phyloP scores from a whole-genome alignment of 345 rosid genomes.

The Aquilaria sinensis region DNA sequence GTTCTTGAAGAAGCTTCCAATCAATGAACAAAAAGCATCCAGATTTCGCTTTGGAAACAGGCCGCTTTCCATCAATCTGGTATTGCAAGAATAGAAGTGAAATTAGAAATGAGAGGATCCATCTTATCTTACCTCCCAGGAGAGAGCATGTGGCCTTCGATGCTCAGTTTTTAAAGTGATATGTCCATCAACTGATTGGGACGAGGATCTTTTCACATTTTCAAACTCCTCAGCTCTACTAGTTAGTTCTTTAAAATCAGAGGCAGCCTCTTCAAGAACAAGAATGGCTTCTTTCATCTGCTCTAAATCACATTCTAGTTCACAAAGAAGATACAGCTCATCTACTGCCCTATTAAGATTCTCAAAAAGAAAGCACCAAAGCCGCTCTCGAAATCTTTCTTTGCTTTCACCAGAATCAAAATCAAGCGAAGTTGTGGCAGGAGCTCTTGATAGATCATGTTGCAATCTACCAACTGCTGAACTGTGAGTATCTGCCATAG shows the following conservation, averaged over 20 bases:
- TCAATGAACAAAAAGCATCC: background rate
- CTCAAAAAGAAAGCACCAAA: constrained; percentile 82
- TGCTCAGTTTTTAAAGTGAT: constrained; percentile 52
- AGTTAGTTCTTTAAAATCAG: constrained; percentile 58
- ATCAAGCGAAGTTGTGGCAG: constrained; percentile 28
- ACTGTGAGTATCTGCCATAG: constrained; percentile 11
- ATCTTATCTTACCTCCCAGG: constrained; percentile 63
- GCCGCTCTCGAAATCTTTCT: constrained; percentile 71
- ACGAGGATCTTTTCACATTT: constrained; percentile 40
- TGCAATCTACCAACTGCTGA: constrained; percentile 8
- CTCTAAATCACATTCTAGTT: constrained; percentile 63
- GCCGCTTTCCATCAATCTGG: constrained; percentile 4
- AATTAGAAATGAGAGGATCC: constrained; percentile 4
- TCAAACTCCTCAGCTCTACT: constrained; percentile 62
- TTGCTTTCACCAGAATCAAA: constrained; percentile 54
- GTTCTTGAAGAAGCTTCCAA: no score
- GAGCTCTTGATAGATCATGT: constrained; percentile 22
- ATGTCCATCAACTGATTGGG: constrained; percentile 37
- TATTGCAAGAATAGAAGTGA: background rate
- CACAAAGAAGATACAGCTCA: constrained; percentile 77
- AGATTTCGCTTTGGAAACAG: background rate
- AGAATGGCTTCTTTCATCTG: constrained; percentile 81
- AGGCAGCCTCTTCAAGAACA: constrained; percentile 72
- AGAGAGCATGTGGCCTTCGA: constrained; percentile 80
- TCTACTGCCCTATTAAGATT: constrained; percentile 77